A percentile compares a stretch with the other conserved stretches of the same genome.
Conservation (phyloP, 2,329 filamentous ascomycete genomes). For the Ceratocystis cacaofunesta region DNA sequence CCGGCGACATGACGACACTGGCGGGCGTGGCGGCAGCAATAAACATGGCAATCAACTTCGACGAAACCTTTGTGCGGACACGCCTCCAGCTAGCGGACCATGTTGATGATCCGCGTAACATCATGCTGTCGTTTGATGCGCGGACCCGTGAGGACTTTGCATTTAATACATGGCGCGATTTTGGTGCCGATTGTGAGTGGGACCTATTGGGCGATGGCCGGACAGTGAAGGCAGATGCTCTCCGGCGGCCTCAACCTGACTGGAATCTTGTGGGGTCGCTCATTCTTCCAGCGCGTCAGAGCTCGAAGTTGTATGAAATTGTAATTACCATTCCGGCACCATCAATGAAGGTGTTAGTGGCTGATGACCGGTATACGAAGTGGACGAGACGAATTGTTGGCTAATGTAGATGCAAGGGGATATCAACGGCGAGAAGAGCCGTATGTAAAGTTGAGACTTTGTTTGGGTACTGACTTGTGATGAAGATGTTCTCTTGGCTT, state of each 20-base stretch:
- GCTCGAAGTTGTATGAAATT: constrained; percentile 22
- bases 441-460: not conserved
- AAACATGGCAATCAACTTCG: constrained; percentile 22
- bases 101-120: constrained; percentile 27
- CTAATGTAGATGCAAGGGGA: not conserved
- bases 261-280: constrained; percentile 24
- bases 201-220: constrained; percentile 20
- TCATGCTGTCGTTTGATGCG: constrained; percentile 29
- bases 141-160: constrained; percentile 27
- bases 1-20: constrained; percentile 21
- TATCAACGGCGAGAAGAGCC: not conserved
- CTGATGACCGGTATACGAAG: constrained; percentile 21
- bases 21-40: constrained; percentile 23
- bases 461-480: not conserved
- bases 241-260: constrained; percentile 23
- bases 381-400: constrained; percentile 22
- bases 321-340: constrained; percentile 23
- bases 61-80: constrained; percentile 28
- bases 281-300: constrained; percentile 23
- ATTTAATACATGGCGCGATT: constrained; percentile 33
- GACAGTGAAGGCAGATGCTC: constrained; percentile 20
- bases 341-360: constrained; percentile 22
- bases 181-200: constrained; percentile 30
- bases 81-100: constrained; percentile 27
- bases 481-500: not conserved